phyloP scores from a whole-genome alignment of 352 stramenopile genomes.

The Bremia lactucae region DNA sequence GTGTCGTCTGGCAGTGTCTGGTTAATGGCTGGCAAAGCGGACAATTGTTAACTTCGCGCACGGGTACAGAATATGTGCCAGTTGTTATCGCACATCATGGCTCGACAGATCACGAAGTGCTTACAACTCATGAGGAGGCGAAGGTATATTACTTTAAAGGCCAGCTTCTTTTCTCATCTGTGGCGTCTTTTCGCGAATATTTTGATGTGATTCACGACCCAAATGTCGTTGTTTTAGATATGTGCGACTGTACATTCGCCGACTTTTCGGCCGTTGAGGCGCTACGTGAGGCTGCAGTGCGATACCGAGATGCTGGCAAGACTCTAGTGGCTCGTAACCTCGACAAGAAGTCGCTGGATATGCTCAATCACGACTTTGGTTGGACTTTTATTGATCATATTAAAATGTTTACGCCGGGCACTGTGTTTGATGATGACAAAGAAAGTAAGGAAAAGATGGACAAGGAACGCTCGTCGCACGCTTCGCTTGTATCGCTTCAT shows the following conservation, averaged over 20 bases:
- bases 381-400: conserved; percentile 37
- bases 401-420: conserved; percentile 12
- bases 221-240: conserved; percentile 60
- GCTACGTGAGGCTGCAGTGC: conserved; percentile 57
- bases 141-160: conserved; percentile 73
- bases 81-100: conserved; percentile 18
- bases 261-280: conserved; percentile 82
- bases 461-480: conserved; percentile 14
- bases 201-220: conserved; percentile 64
- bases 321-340: conserved; percentile 57
- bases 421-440: conserved; percentile 12
- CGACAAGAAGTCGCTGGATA: conserved; percentile 36
- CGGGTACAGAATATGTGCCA: conserved; percentile 21
- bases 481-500: conserved; percentile 17
- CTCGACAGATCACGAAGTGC: conserved; percentile 20
- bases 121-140: conserved; percentile 23
- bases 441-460: conserved; percentile 12
- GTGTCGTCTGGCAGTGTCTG: conserved; percentile 75
- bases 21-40: conserved; percentile 78
- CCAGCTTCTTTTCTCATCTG: conserved; percentile 74
- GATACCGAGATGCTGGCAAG: conserved; percentile 69
- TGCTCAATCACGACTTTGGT: conserved; percentile 47
- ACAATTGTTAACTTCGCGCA: conserved; percentile 28
- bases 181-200: conserved; percentile 64
- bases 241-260: conserved; percentile 54